phyloP scores from a whole-genome alignment of 2,329 filamentous ascomycete genomes.

The Colletotrichum liaoningense region DNA sequence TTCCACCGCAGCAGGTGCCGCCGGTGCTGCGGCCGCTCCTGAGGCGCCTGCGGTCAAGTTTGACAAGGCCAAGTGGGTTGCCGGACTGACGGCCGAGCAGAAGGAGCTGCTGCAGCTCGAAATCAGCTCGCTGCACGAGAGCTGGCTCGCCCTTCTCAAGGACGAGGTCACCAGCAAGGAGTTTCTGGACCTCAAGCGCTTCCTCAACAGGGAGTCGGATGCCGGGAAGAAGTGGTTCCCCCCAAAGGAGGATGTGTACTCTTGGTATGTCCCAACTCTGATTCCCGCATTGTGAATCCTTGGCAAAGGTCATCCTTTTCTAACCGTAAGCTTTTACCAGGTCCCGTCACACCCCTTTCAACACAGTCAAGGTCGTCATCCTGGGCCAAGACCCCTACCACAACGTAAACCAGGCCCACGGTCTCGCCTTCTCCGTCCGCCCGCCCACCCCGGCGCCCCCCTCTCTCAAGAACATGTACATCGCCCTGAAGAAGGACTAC shows the following conservation, averaged over 20 bases:
- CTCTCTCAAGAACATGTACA: conserved; percentile 95
- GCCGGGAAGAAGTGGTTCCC: conserved; percentile 86
- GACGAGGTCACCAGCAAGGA: conserved; percentile 83
- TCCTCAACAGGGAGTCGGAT: conserved; percentile 81
- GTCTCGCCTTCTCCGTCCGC: conserved; percentile 93
- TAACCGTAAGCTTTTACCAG: conserved; percentile 58
- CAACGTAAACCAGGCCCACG: conserved; percentile 94
- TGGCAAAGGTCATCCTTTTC: conserved; percentile 2
- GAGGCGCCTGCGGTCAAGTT: conserved; percentile 67
- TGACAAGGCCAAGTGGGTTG: conserved; percentile 92
- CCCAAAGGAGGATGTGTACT: conserved; percentile 89
- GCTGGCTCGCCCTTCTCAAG: conserved; percentile 90
- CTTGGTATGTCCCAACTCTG: conserved; percentile 74
- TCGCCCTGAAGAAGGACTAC: conserved; percentile 87
- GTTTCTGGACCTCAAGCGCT: conserved; percentile 89
- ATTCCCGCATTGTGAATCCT: not conserved
- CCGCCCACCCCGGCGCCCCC: conserved; percentile 90
- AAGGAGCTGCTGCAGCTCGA: conserved; percentile 85
- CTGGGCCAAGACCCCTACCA: conserved; percentile 98
- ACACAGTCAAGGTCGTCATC: conserved; percentile 91
- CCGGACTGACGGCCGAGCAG: conserved; percentile 82
- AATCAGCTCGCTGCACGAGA: conserved; percentile 91
- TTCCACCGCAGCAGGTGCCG: conserved; percentile 4
- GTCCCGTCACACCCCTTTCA: conserved; percentile 92
- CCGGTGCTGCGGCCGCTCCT: conserved; percentile 38